Evolutionary conservation across 2,329 filamentous ascomycete genomes (phyloP).

Genomic region (Alternaria novae-zelandiae): DNA sequence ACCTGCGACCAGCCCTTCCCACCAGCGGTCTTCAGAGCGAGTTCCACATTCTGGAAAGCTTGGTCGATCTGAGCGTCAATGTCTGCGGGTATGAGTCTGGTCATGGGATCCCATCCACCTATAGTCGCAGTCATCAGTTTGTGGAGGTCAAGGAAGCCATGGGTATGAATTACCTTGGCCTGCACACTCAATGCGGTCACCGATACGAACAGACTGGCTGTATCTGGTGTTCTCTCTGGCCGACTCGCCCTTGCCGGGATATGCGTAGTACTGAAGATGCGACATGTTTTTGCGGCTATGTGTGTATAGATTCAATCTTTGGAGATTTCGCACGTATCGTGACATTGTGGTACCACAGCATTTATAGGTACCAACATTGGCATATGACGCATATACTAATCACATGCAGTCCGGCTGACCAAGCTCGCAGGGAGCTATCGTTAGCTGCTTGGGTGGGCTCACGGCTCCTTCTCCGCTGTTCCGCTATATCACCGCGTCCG

Average conservation of each 20-base stretch:
- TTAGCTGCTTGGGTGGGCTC: background rate
- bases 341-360: background rate
- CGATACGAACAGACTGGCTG: constrained; percentile 46
- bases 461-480: background rate
- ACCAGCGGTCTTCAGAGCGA: constrained; percentile 59
- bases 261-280: constrained; percentile 46
- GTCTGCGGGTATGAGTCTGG: constrained; percentile 20
- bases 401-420: background rate
- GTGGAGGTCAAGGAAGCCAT: no score
- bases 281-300: constrained; percentile 14
- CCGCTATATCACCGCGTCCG: no score
- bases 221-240: constrained; percentile 43
- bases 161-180: constrained; percentile 40
- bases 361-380: background rate
- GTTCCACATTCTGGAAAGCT: constrained; percentile 65
- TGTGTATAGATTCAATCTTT: background rate
- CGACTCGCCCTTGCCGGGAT: constrained; percentile 48
- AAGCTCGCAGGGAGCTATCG: background rate
- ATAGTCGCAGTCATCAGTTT: background rate
- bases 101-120: constrained; percentile 46
- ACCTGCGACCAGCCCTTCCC: constrained; percentile 65
- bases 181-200: constrained; percentile 43
- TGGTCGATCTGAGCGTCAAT: constrained; percentile 44
- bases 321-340: background rate
- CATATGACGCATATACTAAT: background rate